Conservation (phyloP, 345 rosid species). For the Brassica rapa region DNA sequence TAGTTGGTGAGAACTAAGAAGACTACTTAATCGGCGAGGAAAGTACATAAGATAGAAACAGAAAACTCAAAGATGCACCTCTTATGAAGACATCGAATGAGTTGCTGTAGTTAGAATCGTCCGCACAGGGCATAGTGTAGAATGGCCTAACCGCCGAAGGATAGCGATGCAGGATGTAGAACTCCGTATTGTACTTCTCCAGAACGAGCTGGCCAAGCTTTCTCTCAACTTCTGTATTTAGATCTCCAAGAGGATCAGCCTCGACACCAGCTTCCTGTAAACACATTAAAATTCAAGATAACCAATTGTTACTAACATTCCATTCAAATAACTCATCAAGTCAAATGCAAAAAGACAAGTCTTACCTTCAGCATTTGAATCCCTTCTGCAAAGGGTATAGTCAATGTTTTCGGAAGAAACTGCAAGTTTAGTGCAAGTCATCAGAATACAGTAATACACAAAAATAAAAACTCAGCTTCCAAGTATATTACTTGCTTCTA, state of each 20-base stretch:
- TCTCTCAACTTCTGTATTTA: constrained; percentile 87
- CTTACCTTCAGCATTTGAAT: constrained; percentile 86
- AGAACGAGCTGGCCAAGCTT: constrained; percentile 85
- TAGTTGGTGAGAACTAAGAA: background rate
- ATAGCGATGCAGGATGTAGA: constrained; percentile 79
- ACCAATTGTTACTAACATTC: background rate
- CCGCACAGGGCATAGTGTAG: constrained; percentile 92
- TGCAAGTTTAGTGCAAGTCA: constrained; percentile 40
- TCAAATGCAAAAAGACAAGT: background rate
- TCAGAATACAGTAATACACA: constrained; percentile 22
- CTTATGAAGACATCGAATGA: constrained; percentile 94
- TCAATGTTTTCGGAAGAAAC: constrained; percentile 70
- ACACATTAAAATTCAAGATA: constrained; percentile 7
- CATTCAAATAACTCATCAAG: background rate
- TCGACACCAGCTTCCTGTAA: constrained; percentile 82
- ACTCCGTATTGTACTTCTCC: constrained; percentile 89
- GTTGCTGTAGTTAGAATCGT: constrained; percentile 70
- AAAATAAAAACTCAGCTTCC: constrained; percentile 9
- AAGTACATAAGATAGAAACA: background rate
- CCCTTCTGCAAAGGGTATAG: constrained; percentile 82
- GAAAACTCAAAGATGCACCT: constrained; percentile 48
- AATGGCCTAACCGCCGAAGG: constrained; percentile 87
- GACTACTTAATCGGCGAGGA: background rate
- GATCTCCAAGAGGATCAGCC: constrained; percentile 85
- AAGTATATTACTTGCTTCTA: background rate